Evolutionary conservation across 805 yeast genomes (phyloP), one percentile per base, ranked within the genome.

Genomic region (Pichia phayaonensis): DNA sequence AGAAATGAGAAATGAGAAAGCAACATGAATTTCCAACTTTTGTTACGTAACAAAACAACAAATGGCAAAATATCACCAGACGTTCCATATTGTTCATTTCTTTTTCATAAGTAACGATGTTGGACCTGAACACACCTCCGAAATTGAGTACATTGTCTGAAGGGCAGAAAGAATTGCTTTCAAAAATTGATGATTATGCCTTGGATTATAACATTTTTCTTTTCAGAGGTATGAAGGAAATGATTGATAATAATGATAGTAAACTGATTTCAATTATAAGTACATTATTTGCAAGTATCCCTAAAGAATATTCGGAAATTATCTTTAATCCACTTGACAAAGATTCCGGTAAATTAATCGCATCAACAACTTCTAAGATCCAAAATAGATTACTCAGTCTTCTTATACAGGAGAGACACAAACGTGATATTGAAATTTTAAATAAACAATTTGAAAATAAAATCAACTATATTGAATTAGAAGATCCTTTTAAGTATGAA

Each of bases 181-280:
- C 60, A 0, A 43, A 48, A 24, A 63, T 70, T 3, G 67, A 72
- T 8, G 70, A 67, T 31, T 70, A 66, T 40, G 69, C 71, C 1
- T 54, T 70, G 11, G 74, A 70, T 50, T 70, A 64, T 54, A 70
- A 70, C 49, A 67, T 70, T 22, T 67, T 67, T 41, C 55, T 70
- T 5, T 65, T 63, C 52, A 58, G 60, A 46, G 71, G 71, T 0
- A 66, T 70, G 18, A 51, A 53, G 16, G 54, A 56, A 3, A 48
- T 62, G 1, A 50, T 69, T 38, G 44, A 45, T 6, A 50, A 54
- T 16, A 52, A 57, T 23, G 54, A 56, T 20, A 51, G 47, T 3
- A 59, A 63, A 24, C 44, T 67, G 40, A 45, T 51, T 4, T 51
- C 57, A 40, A 56, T 67, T 27, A 50, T 66, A 18, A 29, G 53